Conservation (phyloP, 2,329 filamentous ascomycete genomes). For the Alternaria dauci region DNA sequence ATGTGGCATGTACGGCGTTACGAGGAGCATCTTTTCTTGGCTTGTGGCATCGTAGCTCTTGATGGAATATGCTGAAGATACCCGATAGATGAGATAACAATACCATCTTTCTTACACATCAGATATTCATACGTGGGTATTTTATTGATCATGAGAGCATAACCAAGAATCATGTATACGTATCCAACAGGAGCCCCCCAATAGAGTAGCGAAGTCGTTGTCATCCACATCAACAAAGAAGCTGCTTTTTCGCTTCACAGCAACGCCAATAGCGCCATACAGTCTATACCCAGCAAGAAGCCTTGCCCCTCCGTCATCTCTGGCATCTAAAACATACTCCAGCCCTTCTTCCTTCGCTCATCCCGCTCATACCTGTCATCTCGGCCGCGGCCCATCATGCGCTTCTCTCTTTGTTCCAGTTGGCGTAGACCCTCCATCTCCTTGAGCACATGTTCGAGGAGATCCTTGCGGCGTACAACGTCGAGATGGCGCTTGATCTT, state of each 20-base stretch:
- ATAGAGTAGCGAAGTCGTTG: conserved; percentile 2
- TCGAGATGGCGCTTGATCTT: conserved; percentile 90
- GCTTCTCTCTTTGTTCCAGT: conserved; percentile 77
- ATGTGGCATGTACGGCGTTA: conserved; percentile 2
- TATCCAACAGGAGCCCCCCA: not conserved
- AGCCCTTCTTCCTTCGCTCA: conserved; percentile 39
- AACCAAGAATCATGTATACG: conserved; percentile 3
- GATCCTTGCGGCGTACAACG: conserved; percentile 88
- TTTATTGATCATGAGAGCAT: not conserved
- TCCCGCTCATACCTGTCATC: conserved; percentile 36
- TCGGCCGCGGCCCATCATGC: conserved; percentile 45
- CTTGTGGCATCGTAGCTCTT: not conserved
- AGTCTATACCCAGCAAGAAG: conserved; percentile 14
- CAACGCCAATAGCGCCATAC: conserved; percentile 15
- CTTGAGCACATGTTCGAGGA: conserved; percentile 89
- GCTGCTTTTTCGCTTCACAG: not conserved
- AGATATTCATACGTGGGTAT: not conserved
- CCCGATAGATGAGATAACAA: conserved; percentile 2
- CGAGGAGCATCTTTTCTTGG: not conserved
- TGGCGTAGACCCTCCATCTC: conserved; percentile 94
- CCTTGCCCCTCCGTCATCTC: not conserved
- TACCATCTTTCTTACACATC: not conserved
- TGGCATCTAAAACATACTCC: conserved; percentile 40
- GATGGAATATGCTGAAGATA: not conserved
- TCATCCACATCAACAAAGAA: conserved; percentile 5